A percentile compares a stretch with the other conserved stretches of the same genome.
These are phyloP conservation scores for Incumbomyces lentus DNA, from an alignment of 2,329 filamentous ascomycete species.

Conservation along the genomic window DNA sequence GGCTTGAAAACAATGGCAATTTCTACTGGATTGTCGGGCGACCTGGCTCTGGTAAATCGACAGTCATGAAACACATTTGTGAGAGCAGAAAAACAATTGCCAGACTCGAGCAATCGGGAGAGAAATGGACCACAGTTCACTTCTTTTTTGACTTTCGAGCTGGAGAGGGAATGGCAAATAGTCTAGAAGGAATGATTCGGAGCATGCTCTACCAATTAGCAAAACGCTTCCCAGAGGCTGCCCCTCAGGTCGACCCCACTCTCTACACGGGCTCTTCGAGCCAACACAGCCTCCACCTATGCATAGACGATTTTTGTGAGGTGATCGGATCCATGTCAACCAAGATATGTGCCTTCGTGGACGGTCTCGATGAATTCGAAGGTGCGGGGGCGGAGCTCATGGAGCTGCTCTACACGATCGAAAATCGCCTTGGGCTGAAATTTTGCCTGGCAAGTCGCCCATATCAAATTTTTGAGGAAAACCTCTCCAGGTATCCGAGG, in stretches of 20 bases:
- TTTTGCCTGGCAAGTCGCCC: constrained; percentile 6
- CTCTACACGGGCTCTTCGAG: not conserved
- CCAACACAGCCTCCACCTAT: not conserved
- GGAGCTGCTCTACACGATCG: not conserved
- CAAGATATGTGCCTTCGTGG: constrained; percentile 4
- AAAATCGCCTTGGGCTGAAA: not conserved
- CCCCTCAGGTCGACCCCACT: not conserved
- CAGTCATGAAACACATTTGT: constrained; percentile 25
- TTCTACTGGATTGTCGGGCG: constrained; percentile 23
- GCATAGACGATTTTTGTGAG: constrained; percentile 1
- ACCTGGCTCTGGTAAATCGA: constrained; percentile 35
- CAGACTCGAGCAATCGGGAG: not conserved
- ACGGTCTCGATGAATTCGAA: constrained; percentile 6
- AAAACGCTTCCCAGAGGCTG: not conserved
- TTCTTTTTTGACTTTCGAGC: constrained; percentile 5
- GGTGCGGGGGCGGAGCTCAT: not conserved
- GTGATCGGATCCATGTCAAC: not conserved
- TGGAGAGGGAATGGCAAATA: not conserved
- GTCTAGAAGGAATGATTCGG: constrained; percentile 1
- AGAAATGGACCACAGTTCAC: not conserved
- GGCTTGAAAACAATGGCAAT: not conserved
- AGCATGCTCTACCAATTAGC: constrained; percentile 1
- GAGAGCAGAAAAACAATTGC: not conserved
- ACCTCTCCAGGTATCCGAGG: not conserved
- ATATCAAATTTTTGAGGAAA: not conserved